Percentiles rank a stretch among this genome's conserved stretches.
Conservation (phyloP, 176 grass and related monocot genomes). For the Poa pratensis region DNA sequence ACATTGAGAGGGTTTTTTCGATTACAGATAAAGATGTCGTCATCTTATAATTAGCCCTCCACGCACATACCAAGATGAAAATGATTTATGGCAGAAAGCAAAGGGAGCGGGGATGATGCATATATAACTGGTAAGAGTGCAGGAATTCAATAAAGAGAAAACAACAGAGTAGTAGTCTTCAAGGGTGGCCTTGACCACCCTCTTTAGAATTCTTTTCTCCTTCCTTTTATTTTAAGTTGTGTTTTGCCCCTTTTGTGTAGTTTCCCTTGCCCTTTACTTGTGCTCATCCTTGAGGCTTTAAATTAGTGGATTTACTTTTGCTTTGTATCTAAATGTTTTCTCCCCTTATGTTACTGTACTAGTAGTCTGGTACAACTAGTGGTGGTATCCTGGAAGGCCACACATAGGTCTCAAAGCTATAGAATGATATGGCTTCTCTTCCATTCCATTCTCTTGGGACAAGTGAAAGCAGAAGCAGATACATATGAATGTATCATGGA, state of each 20-base stretch:
- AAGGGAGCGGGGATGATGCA: slow-evolving; percentile 16
- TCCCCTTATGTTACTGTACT: slow-evolving; percentile 50
- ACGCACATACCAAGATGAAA: slow-evolving; percentile 55
- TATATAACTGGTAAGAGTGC: slow-evolving; percentile 50
- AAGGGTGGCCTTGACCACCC: slow-evolving; percentile 68
- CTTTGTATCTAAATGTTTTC: slow-evolving; percentile 60
- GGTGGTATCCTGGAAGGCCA: slow-evolving; percentile 44
- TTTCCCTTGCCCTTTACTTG: slow-evolving; percentile 60
- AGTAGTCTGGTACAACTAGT: slow-evolving; percentile 38
- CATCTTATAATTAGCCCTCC: slow-evolving; percentile 53
- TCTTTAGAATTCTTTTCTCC: slow-evolving; percentile 63
- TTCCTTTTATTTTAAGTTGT: slow-evolving; percentile 38
- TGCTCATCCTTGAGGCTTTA: slow-evolving; percentile 59
- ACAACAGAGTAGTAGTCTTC: slow-evolving; percentile 56
- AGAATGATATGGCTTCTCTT: slow-evolving; percentile 77
- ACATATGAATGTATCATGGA: slow-evolving; percentile 49
- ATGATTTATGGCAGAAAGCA: slow-evolving; percentile 59
- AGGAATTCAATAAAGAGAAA: slow-evolving; percentile 84
- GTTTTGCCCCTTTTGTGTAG: slow-evolving; percentile 60
- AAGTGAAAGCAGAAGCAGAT: slow-evolving; percentile 66
- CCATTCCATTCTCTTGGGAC: slow-evolving; percentile 84
- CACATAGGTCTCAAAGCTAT: slow-evolving; percentile 70
- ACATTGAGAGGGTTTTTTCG: slow-evolving; percentile 37
- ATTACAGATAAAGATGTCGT: slow-evolving; percentile 58
- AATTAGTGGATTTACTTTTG: slow-evolving; percentile 87